Percentiles rank a stretch among this genome's conserved stretches.
Evolutionary conservation across 2,329 filamentous ascomycete species (phyloP).

Genomic region (Purpureocillium takamizusanense): DNA sequence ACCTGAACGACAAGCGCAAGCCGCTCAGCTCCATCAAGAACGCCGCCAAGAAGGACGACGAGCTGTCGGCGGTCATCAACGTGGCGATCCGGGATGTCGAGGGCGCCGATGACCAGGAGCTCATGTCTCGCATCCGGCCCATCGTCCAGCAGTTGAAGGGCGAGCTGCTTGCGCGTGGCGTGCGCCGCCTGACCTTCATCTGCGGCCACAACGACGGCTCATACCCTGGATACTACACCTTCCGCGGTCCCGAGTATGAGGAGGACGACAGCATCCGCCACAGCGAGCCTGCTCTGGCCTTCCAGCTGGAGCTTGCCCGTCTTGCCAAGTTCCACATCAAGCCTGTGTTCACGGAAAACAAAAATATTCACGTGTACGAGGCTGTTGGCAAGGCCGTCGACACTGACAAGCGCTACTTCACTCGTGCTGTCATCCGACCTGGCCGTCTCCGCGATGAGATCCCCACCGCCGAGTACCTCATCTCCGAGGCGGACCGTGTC

Average conservation of each 20-base stretch:
- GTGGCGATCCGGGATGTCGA: conserved; percentile 86
- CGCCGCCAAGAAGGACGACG: conserved; percentile 47
- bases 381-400: conserved; percentile 90
- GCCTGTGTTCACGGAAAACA: conserved; percentile 97
- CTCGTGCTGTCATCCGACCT: conserved; percentile 87
- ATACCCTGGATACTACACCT: conserved; percentile 96
- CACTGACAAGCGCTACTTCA: conserved; percentile 97
- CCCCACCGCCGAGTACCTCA: conserved; percentile 95
- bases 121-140: conserved; percentile 62
- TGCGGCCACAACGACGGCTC: conserved; percentile 90
- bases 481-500: conserved; percentile 90
- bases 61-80: conserved; percentile 87
- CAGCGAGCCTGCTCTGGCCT: conserved; percentile 90
- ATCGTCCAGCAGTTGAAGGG: conserved; percentile 75
- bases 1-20: conserved; percentile 65
- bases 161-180: conserved; percentile 70
- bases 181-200: conserved; percentile 91
- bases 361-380: conserved; percentile 98
- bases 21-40: conserved; percentile 20
- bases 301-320: conserved; percentile 93
- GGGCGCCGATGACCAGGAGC: conserved; percentile 71
- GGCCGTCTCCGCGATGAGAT: conserved; percentile 95
- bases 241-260: conserved; percentile 81
- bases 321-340: conserved; percentile 97
- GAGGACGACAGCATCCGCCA: conserved; percentile 97